A percentile compares a stretch with the other conserved stretches of the same genome.
phyloP scores from a whole-genome alignment of 768 basidiomycete species.

The Lactarius sanguifluus region DNA sequence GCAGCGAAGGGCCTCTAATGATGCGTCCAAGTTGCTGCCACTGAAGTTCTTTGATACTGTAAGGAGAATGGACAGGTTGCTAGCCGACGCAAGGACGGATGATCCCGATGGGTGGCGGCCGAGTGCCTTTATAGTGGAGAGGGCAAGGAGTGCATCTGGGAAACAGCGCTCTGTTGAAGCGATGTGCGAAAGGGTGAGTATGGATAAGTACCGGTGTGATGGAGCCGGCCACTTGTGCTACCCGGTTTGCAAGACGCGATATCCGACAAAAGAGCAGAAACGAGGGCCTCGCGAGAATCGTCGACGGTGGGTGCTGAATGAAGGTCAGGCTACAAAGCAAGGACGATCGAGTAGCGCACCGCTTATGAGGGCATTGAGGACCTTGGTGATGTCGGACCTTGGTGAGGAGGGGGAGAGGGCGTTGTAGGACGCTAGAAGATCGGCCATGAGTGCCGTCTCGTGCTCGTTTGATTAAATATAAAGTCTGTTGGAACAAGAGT shows the following conservation, averaged over 20 bases:
- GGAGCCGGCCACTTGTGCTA: slow-evolving; percentile 19
- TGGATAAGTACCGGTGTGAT: slow-evolving; percentile 20
- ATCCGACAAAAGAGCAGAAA: slow-evolving; percentile 13
- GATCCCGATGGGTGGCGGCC: slow-evolving; percentile 73
- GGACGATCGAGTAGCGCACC: slow-evolving; percentile 37
- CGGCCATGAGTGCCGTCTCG: slow-evolving; percentile 41
- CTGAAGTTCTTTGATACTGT: slow-evolving; percentile 52
- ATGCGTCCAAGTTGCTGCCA: slow-evolving; percentile 52
- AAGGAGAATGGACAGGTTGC: slow-evolving; percentile 60
- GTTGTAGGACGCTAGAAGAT: slow-evolving; percentile 47
- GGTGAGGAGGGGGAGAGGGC: slow-evolving; percentile 33
- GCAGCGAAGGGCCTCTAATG: slow-evolving; percentile 69
- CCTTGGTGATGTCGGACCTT: slow-evolving; percentile 42
- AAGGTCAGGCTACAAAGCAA: slow-evolving; percentile 45
- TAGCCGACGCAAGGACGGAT: slow-evolving; percentile 50
- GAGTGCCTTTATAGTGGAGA: slow-evolving; percentile 71
- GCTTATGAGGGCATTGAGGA: slow-evolving; percentile 52
- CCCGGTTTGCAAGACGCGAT: slow-evolving; percentile 22
- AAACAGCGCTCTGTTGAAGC: not conserved
- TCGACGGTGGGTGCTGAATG: slow-evolving; percentile 40
- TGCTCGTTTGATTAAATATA: not conserved
- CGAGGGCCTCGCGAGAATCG: slow-evolving; percentile 16
- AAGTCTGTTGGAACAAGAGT: slow-evolving; percentile 10
- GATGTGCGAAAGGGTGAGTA: slow-evolving; percentile 1
- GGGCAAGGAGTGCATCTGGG: slow-evolving; percentile 66